Percentiles rank a stretch among this genome's conserved stretches.
phyloP scores from a whole-genome alignment of 768 basidiomycete species.

The Ephemerocybe angulata region DNA sequence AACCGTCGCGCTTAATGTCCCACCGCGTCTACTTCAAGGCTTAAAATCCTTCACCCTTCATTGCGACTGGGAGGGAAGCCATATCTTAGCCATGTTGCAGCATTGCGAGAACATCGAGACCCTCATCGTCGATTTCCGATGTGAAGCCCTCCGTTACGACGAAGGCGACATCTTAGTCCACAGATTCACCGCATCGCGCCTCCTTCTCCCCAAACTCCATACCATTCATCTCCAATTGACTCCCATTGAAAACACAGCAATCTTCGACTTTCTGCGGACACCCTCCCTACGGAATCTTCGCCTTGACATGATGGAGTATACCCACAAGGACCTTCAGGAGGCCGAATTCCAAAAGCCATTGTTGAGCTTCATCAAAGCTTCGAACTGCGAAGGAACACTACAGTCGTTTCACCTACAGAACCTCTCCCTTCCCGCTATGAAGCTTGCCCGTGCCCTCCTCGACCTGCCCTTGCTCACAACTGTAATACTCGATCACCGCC shows the following conservation, averaged over 20 bases:
- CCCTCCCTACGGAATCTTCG: neutral
- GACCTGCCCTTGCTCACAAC: too few species aligned
- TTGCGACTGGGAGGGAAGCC: neutral
- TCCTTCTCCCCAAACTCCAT: neutral
- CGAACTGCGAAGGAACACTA: too few species aligned
- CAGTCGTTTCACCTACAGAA: too few species aligned
- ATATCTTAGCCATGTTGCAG: neutral
- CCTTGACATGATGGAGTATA: too few species aligned
- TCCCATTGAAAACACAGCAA: neutral
- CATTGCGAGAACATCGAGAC: neutral
- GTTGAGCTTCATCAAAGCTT: too few species aligned
- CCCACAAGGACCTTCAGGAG: too few species aligned
- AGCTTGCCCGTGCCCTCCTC: too few species aligned
- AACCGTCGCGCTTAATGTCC: neutral
- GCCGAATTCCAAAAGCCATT: too few species aligned
- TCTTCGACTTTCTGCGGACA: neutral
- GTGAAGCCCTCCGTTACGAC: neutral
- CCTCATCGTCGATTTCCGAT: constrained; percentile 23
- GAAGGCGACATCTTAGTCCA: neutral
- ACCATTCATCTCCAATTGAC: neutral
- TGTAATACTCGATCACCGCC: too few species aligned
- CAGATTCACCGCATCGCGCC: neutral
- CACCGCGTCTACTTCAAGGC: neutral
- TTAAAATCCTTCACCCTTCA: neutral
- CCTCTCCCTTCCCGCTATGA: too few species aligned